Evolutionary conservation across 169 alveolate genomes (phyloP).

Genomic region (Plasmodium gonderi): DNA sequence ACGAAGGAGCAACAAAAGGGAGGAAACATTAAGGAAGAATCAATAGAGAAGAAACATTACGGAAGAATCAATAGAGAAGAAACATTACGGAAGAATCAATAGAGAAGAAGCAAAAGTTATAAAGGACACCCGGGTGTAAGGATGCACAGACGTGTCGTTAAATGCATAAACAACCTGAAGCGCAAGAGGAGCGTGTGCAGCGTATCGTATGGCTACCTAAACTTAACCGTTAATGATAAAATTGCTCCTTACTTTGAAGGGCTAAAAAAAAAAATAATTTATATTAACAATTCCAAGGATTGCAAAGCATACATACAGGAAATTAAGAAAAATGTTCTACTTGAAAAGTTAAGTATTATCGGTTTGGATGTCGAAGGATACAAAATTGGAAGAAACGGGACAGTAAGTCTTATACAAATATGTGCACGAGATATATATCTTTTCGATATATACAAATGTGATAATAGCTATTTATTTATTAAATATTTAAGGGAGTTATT

Average conservation of each 20-base stretch:
- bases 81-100: background rate
- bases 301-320: conserved; percentile 35
- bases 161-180: background rate
- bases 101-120: background rate
- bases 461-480: conserved; percentile 19
- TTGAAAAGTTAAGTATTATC: background rate
- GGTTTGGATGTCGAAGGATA: conserved; percentile 60
- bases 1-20: background rate
- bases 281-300: conserved; percentile 19
- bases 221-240: background rate
- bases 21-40: background rate
- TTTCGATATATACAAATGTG: conserved; percentile 59
- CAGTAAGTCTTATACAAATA: conserved; percentile 38
- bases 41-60: background rate
- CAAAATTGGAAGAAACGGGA: conserved; percentile 52
- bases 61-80: background rate
- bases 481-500: conserved; percentile 26
- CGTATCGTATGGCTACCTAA: conserved; percentile 43
- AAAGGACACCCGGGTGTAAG: background rate
- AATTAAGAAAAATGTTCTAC: background rate
- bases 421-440: conserved; percentile 38
- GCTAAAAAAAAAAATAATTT: conserved; percentile 31
- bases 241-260: conserved; percentile 18
- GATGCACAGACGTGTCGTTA: background rate
- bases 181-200: background rate